A percentile compares a stretch with the other conserved stretches of the same genome.
Evolutionary conservation across 176 grass and related monocot genomes (phyloP).

Genomic region (Lolium rigidum): DNA sequence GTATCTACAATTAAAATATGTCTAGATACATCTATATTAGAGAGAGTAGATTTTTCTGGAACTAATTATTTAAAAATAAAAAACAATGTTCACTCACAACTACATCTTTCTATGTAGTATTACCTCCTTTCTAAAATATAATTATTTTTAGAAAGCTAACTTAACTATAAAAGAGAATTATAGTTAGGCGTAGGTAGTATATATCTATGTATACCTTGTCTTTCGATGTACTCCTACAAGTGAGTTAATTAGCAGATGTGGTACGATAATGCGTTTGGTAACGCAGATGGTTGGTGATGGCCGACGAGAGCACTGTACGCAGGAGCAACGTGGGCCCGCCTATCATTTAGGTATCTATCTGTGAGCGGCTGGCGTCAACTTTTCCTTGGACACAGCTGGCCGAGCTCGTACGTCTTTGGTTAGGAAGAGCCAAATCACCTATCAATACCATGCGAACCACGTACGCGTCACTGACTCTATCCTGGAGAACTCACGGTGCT

Average conservation of each 20-base stretch:
- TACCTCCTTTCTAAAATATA: too few species aligned
- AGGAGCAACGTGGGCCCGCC: background rate
- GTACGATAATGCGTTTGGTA: background rate
- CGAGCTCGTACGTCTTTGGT: background rate
- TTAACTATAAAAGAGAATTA: too few species aligned
- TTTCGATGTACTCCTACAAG: background rate
- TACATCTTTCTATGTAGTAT: too few species aligned
- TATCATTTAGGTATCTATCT: background rate
- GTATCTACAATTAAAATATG: too few species aligned
- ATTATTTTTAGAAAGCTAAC: too few species aligned
- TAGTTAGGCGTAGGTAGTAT: too few species aligned
- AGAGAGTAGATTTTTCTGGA: too few species aligned
- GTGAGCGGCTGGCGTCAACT: conserved; percentile 5
- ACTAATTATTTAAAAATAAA: too few species aligned
- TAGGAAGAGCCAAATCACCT: too few species aligned
- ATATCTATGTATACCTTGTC: background rate
- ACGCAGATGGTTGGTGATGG: conserved; percentile 23
- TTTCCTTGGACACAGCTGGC: background rate
- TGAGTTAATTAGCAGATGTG: background rate
- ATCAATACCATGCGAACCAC: too few species aligned
- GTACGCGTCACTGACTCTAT: background rate
- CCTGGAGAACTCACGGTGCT: background rate
- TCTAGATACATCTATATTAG: too few species aligned
- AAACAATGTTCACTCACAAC: too few species aligned
- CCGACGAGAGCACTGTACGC: background rate